phyloP scores from a whole-genome alignment of 352 stramenopile species.

The Phytophthora colocasiae region DNA sequence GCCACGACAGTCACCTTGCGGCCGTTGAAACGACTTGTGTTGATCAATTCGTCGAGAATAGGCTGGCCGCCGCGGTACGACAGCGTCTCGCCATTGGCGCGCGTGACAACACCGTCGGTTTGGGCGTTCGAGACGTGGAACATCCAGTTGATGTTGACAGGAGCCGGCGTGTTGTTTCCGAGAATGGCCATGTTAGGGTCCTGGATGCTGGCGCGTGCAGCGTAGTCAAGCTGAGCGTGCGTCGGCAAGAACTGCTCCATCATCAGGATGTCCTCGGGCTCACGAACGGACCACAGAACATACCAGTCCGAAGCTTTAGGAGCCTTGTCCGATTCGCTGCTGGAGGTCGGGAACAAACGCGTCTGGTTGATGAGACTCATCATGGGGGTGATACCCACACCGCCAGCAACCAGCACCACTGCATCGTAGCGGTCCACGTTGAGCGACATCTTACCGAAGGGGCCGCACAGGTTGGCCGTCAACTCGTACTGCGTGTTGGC shows the following conservation, averaged over 20 bases:
- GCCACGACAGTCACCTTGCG: conserved; percentile 73
- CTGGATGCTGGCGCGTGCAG: conserved; percentile 44
- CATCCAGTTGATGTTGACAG: conserved; percentile 62
- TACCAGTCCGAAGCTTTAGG: conserved; percentile 56
- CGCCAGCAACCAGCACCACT: conserved; percentile 70
- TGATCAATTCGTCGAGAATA: conserved; percentile 76
- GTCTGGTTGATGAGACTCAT: conserved; percentile 81
- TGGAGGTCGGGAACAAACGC: conserved; percentile 36
- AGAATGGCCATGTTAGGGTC: conserved; percentile 55
- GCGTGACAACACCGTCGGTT: conserved; percentile 50
- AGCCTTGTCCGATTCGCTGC: conserved; percentile 22
- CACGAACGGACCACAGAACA: conserved; percentile 70
- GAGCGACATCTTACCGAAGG: conserved; percentile 70
- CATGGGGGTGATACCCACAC: conserved; percentile 83
- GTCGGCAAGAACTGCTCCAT: conserved; percentile 74
- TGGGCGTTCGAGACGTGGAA: conserved; percentile 69
- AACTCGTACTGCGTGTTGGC: conserved; percentile 53
- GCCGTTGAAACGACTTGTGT: conserved; percentile 67
- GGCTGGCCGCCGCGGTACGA: conserved; percentile 58
- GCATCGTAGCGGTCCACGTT: conserved; percentile 73
- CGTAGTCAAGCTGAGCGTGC: conserved; percentile 49
- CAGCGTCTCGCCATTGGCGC: conserved; percentile 62
- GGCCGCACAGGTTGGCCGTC: conserved; percentile 64
- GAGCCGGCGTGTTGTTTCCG: conserved; percentile 16
- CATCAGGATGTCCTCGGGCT: conserved; percentile 72